Evolutionary conservation across 1,284 basidiomycete genomes (phyloP).

Genomic region (Tilletiopsis washingtonensis): DNA sequence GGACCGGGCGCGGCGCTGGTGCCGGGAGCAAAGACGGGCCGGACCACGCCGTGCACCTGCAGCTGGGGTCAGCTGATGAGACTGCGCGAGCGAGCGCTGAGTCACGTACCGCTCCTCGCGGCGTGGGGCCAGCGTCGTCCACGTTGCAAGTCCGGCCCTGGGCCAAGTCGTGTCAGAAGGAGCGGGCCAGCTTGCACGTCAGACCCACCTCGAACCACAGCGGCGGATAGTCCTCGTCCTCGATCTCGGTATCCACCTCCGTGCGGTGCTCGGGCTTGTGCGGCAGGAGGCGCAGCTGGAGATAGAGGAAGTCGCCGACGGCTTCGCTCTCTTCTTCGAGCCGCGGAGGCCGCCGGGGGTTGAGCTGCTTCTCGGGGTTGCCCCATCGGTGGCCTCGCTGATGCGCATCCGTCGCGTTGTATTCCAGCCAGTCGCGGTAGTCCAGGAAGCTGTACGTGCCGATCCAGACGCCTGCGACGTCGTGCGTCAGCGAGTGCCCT

Average conservation of each 20-base stretch:
- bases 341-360: not conserved
- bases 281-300: conserved; percentile 23
- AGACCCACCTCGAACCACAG: not conserved
- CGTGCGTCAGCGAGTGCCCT: not conserved
- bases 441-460: conserved; percentile 16
- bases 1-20: too few relatives aligned
- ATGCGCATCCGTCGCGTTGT: conserved; percentile 14
- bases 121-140: too few relatives aligned
- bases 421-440: conserved; percentile 21
- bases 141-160: too few relatives aligned
- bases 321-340: conserved; percentile 12
- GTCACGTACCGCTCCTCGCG: too few relatives aligned
- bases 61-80: too few relatives aligned
- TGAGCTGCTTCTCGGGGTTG: not conserved
- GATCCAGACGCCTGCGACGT: conserved; percentile 1
- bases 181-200: too few relatives aligned
- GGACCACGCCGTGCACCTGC: not conserved
- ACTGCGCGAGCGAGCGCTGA: too few relatives aligned
- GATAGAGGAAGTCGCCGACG: conserved; percentile 26
- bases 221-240: not conserved
- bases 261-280: too few relatives aligned
- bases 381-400: conserved; percentile 6
- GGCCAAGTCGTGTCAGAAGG: too few relatives aligned
- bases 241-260: too few relatives aligned
- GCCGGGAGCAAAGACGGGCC: not conserved